phyloP scores from a whole-genome alignment of 2,329 filamentous ascomycete species.

The Pestalotiopsis sp. region DNA sequence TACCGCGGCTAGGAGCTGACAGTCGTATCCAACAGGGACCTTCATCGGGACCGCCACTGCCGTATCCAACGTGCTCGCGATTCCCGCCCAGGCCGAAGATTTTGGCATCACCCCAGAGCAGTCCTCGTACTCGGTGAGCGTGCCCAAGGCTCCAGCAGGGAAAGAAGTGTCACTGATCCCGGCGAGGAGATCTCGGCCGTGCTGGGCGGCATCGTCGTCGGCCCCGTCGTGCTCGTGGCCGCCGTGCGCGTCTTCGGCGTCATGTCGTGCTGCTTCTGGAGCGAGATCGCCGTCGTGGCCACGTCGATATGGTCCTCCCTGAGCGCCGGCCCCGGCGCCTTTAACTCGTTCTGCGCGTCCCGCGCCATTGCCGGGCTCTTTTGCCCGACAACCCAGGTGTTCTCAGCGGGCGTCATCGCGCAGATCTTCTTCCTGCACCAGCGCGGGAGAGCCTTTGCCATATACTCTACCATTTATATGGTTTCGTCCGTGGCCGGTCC shows the following conservation, averaged over 20 bases:
- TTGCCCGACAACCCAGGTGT: not conserved
- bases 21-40: not conserved
- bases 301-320: not conserved
- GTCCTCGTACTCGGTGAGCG: not conserved
- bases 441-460: conserved; percentile 2
- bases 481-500: not conserved
- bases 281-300: not conserved
- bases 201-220: not conserved
- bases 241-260: not conserved
- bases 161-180: not conserved
- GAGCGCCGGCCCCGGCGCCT: not conserved
- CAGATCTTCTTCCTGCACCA: conserved; percentile 8
- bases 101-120: not conserved
- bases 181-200: not conserved
- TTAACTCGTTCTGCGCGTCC: not conserved
- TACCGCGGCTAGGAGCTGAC: not conserved
- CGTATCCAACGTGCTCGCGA: not conserved
- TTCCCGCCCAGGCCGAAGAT: not conserved
- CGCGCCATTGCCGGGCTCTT: not conserved
- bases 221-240: not conserved
- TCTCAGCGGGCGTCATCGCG: not conserved
- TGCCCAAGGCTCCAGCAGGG: not conserved
- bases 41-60: not conserved
- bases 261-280: conserved; percentile 7
- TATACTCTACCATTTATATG: not conserved